A percentile compares a stretch with the other conserved stretches of the same genome.
Conservation (phyloP, 768 basidiomycete genomes). For the Leucocoprinus leucothites region DNA sequence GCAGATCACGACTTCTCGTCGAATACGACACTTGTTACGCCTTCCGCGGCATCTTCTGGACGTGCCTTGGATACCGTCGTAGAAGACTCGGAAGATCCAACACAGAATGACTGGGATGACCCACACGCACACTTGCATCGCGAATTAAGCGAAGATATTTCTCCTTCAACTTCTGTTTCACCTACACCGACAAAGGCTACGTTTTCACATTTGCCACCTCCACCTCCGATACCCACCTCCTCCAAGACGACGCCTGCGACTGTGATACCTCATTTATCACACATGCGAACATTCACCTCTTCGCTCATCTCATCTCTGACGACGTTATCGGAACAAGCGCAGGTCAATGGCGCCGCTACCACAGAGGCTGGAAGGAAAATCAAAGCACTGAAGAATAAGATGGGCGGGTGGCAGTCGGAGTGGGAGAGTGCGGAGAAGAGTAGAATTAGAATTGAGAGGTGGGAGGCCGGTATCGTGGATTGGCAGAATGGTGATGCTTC, state of each 20-base stretch:
- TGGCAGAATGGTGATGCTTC: conserved; percentile 29
- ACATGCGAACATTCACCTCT: conserved; percentile 70
- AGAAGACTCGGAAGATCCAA: conserved; percentile 3
- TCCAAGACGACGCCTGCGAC: conserved; percentile 47
- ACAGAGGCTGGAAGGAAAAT: conserved; percentile 86
- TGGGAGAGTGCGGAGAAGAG: conserved; percentile 87
- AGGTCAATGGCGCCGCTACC: conserved; percentile 82
- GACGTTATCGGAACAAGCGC: conserved; percentile 82
- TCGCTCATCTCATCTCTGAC: conserved; percentile 74
- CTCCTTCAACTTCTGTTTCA: conserved; percentile 3
- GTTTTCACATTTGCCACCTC: conserved; percentile 43
- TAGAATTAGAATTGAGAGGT: conserved; percentile 68
- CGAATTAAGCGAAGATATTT: conserved; percentile 7
- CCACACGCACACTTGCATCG: conserved; percentile 10
- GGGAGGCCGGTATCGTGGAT: conserved; percentile 64
- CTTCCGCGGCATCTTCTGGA: neutral
- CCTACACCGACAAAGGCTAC: conserved; percentile 52
- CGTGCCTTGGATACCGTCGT: neutral
- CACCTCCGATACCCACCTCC: conserved; percentile 39
- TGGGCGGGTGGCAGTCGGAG: conserved; percentile 76
- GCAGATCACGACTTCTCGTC: conserved; percentile 36
- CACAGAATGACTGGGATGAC: conserved; percentile 10
- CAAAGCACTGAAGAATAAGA: conserved; percentile 78
- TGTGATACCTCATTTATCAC: conserved; percentile 62
- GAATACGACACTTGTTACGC: conserved; percentile 21